phyloP scores from a whole-genome alignment of 441 rosid genomes.

The Viola pubescens region DNA sequence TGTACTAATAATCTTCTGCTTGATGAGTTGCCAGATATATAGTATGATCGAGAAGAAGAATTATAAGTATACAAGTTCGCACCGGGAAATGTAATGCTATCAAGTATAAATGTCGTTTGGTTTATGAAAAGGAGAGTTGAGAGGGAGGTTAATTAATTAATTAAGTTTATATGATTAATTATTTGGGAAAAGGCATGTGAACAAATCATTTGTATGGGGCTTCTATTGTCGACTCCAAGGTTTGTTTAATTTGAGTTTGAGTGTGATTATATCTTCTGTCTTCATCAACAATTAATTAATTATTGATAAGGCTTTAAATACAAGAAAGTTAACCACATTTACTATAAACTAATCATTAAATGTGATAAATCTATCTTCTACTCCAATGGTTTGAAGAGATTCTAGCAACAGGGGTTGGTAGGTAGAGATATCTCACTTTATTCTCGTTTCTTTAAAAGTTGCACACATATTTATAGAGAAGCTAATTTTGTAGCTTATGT shows the following conservation, averaged over 20 bases:
- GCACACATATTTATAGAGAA: no score
- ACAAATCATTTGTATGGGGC: constrained; percentile 50
- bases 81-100: constrained; percentile 48
- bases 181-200: constrained; percentile 44
- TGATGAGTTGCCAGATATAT: constrained; percentile 20
- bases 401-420: no score
- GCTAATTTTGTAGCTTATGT: no score
- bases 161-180: constrained; percentile 23
- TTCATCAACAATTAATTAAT: constrained; percentile 13
- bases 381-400: no score
- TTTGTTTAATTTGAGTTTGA: constrained; percentile 23
- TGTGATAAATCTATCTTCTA: no score
- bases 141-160: constrained; percentile 15
- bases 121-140: constrained; percentile 14
- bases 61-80: not conserved
- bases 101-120: constrained; percentile 34
- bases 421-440: no score
- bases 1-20: not conserved
- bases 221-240: constrained; percentile 26
- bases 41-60: not conserved
- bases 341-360: no score
- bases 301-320: no score
- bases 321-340: no score
- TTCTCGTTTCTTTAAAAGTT: no score
- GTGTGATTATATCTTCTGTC: constrained; percentile 21